Base-by-base conservation (phyloP, 1,284 basidiomycete species). In the Macrocybe sp. region DNA sequence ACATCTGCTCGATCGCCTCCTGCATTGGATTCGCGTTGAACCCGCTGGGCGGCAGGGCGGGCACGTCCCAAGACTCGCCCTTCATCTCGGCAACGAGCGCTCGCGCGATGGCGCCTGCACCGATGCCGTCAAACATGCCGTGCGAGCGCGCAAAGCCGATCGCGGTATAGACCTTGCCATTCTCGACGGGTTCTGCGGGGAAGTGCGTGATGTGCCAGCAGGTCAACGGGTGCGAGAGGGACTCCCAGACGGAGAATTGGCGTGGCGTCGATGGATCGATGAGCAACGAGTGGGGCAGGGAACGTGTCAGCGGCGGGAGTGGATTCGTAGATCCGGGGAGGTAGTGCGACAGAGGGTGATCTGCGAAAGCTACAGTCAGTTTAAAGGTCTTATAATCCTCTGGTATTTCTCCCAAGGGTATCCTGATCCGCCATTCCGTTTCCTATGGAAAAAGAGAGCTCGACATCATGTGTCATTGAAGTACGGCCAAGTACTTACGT, bases 151-250 rank as follows among this genome's bases (percentile, higher is more conserved):
- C 59, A 49, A 73, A 67, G 2, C 72, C 70, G 29, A 73, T 64
- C 37, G 66, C 68, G 3, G 66, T 67, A 45, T 69, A 63, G 14
- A 58, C 38, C 11, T 58, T 52, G 6, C 59, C 63, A 6, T 53
- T 54, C 11, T 59, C 48, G 1, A 41, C 45, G 5, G 58, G 50
- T 37, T 56, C 51, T 2, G 64, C 50, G 3, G 64, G 63, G 48
- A 72, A 69, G 42, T 65, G 61, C 2, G 66, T 67, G 9, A 73
- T 31, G 37, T 72, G 69, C 68, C 69, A 72, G 52, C 64, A 70
- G n/a, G 66, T 69, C 38, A 72, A 51, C 6, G 70, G 70, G 46
- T 64, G 55, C 6, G 49, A 49, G 8, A 51, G 53, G 6, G 57
- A 48, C 43, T 66, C 66, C 66, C 68, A 72, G 12, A 46, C 47